Conservation (phyloP, 139 green algal genomes). For the Chlamydomonas urium region DNA sequence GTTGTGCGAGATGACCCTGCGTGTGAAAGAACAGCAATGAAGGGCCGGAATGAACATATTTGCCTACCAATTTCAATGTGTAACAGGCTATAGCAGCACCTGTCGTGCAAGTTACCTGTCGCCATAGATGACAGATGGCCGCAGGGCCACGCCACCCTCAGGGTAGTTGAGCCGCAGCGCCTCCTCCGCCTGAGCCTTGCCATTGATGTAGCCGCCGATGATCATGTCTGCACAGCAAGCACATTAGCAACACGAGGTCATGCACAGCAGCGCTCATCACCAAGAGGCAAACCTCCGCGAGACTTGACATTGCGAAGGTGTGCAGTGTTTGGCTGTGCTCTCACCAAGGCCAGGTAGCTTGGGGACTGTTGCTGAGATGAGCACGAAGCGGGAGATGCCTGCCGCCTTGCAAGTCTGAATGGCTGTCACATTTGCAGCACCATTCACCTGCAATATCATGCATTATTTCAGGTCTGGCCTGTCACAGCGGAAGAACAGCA, state of each 20-base stretch:
- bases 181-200: constrained; percentile 74
- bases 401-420: constrained; percentile 63
- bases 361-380: constrained; percentile 79
- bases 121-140: constrained; percentile 81
- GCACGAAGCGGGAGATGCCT: constrained; percentile 69
- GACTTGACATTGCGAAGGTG: no score
- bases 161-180: constrained; percentile 58
- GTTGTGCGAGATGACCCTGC: constrained; percentile 36
- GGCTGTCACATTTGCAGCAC: constrained; percentile 67
- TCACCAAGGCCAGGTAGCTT: constrained; percentile 53
- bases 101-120: constrained; percentile 24
- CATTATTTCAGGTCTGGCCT: no score
- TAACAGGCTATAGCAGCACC: no score
- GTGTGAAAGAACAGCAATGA: neutral
- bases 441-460: constrained; percentile 73
- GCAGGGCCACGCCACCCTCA: constrained; percentile 58
- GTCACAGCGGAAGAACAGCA: no score
- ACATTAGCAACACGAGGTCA: no score
- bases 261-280: no score
- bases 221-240: constrained; percentile 22
- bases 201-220: constrained; percentile 69
- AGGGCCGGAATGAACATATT: no score
- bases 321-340: neutral
- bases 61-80: no score
- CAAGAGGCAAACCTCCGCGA: no score